A percentile compares a stretch with the other conserved stretches of the same genome.
Conservation (phyloP, 176 grass and related monocot species). For the Cymbopogon citratus region DNA sequence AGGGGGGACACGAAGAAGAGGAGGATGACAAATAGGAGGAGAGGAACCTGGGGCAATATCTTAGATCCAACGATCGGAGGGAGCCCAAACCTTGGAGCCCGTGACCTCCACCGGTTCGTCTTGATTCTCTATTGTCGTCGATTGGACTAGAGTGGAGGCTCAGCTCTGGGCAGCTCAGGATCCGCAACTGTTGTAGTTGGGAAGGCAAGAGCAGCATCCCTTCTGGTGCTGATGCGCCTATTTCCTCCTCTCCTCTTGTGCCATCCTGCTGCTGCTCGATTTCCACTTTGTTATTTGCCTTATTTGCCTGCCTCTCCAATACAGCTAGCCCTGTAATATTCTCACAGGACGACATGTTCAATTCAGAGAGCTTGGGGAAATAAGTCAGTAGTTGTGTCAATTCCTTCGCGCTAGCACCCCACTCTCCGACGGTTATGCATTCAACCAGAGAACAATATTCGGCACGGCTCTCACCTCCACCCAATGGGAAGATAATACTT, state of each 20-base stretch:
- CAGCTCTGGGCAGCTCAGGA: accelerated
- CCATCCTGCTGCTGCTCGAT: neutral
- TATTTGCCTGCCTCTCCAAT: neutral
- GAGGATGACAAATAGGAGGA: neutral
- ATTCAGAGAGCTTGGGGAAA: accelerated
- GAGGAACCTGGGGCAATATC: neutral
- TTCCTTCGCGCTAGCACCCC: neutral
- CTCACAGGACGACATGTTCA: accelerated
- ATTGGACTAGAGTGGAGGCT: neutral
- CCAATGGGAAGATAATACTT: accelerated
- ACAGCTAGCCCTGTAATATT: neutral
- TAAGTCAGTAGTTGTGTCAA: neutral
- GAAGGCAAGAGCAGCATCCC: neutral
- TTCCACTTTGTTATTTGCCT: neutral
- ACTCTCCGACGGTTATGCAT: accelerated
- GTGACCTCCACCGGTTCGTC: too few relatives aligned
- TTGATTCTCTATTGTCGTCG: neutral
- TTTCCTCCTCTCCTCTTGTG: neutral
- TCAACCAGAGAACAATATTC: neutral
- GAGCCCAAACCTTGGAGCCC: neutral
- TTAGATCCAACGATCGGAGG: accelerated
- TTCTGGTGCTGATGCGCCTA: neutral
- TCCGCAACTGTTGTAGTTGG: accelerated
- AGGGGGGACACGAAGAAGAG: neutral
- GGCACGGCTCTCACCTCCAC: too few relatives aligned